Base-by-base conservation (phyloP, 2,329 filamentous ascomycete genomes). In the Thelonectria rubi region DNA sequence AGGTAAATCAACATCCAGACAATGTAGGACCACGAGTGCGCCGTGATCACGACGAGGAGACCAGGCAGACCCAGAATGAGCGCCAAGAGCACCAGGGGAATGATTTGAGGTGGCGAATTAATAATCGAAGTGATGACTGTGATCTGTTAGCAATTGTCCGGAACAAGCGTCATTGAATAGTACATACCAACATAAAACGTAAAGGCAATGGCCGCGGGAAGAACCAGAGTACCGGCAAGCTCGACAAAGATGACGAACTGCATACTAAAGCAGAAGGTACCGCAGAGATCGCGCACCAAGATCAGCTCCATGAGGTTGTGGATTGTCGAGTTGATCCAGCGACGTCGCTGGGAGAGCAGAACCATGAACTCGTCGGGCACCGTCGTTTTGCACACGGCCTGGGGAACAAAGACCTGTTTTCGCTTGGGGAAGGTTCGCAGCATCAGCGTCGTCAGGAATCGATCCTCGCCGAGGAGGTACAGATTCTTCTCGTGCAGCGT, bases 221-320 rank as follows among this genome's bases (percentile, higher is more conserved):
- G 84, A 11, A 99, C 95, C 55, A 99, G 83, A 2, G 96, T 99
- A 71, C 95, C 95, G 57, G 98, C 86, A 57, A 99, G 84, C 79
- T 99, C 95, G 73, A 99, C 91, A 76, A 94, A 97, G 65, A 99
- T 91, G 67, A 99, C 90, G 75, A 99, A 99, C 79, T 99, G 95
- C 95, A 99, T 99, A 78, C 93, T 97, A 84, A 99, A 99, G 83
- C 96, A 99, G 82, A 99, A 99, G 3, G 95, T 99, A 68, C 95
- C 95, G 75, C 95, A 99, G 15, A 99, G 86, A 81, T 99, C 95
- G 66, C 94, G 88, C 46, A 99, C 96, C 34, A 99, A 86, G 54
- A 98, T 89, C 62, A 99, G 87, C 78, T 99, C 95, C 92, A 99
- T 97, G 46, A 99, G 83, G 75, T 99, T 99, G 83, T 99, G 95